Evolutionary conservation across 805 yeast genomes (phyloP).

Genomic region (Candida patagonica): DNA sequence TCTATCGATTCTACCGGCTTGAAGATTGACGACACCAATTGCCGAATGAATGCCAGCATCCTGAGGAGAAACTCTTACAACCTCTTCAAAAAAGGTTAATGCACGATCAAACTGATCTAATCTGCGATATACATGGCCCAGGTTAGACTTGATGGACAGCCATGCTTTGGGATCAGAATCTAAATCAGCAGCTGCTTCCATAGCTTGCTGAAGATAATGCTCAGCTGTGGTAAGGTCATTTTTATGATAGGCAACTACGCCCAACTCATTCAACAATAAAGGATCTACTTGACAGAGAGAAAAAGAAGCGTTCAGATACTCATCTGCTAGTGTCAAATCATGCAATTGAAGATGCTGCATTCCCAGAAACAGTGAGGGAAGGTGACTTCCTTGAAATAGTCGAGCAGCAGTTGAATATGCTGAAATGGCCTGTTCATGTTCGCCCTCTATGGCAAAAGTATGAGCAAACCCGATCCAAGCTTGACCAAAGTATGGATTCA

Average conservation of each 20-base stretch:
- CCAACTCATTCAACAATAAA: constrained; percentile 78
- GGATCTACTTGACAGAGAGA: constrained; percentile 82
- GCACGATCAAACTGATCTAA: constrained; percentile 56
- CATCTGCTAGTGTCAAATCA: constrained; percentile 74
- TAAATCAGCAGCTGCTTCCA: constrained; percentile 55
- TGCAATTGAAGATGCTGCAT: constrained; percentile 93
- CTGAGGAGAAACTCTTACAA: constrained; percentile 55
- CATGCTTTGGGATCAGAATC: constrained; percentile 77
- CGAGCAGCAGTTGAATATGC: constrained; percentile 95
- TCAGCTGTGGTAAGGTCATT: constrained; percentile 62
- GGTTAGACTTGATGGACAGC: constrained; percentile 74
- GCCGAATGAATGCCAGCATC: constrained; percentile 76
- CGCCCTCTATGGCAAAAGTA: constrained; percentile 96
- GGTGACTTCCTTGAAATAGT: constrained; percentile 64
- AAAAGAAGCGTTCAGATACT: constrained; percentile 67
- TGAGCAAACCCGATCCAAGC: constrained; percentile 99
- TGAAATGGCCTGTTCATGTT: constrained; percentile 95
- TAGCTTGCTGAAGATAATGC: constrained; percentile 57
- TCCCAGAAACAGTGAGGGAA: constrained; percentile 84
- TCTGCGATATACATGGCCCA: constrained; percentile 81
- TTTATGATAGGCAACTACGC: constrained; percentile 80
- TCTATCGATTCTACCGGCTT: constrained; percentile 48
- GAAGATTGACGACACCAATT: constrained; percentile 73
- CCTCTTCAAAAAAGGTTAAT: constrained; percentile 65
- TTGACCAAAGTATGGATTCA: constrained; percentile 83